Evolutionary conservation across 371 early-diverging fungal species (phyloP).

Genomic region (Rhizopus stolonifer): DNA sequence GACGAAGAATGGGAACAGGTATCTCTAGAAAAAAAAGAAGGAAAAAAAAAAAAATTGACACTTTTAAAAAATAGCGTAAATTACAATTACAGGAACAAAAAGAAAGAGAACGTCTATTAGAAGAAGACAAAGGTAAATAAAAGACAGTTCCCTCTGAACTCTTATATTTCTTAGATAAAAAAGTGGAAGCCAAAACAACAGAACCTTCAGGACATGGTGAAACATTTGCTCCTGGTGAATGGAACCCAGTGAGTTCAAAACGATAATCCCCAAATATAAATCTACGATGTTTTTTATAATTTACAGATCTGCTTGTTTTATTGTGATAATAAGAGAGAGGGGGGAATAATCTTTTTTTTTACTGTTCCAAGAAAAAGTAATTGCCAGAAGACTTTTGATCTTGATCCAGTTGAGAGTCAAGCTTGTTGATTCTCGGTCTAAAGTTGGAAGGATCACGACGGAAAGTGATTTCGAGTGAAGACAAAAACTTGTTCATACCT

Average conservation of each 20-base stretch:
- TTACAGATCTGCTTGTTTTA: too few relatives aligned
- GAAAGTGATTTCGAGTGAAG: slow-evolving; percentile 97
- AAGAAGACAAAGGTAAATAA: not conserved
- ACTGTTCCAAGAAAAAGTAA: slow-evolving; percentile 90
- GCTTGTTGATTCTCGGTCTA: slow-evolving; percentile 99
- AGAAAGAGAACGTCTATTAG: slow-evolving; percentile 9
- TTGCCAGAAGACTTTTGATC: slow-evolving; percentile 96
- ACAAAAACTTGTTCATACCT: slow-evolving; percentile 99
- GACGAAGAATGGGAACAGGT: slow-evolving; percentile 32
- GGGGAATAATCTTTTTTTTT: too few relatives aligned
- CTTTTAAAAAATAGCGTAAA: slow-evolving; percentile 23
- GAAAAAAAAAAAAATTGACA: not conserved
- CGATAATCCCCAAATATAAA: too few relatives aligned
- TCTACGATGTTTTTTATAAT: too few relatives aligned
- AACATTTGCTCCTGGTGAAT: slow-evolving; percentile 43
- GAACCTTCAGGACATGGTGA: slow-evolving; percentile 41
- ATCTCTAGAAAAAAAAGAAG: not conserved
- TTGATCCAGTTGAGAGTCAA: slow-evolving; percentile 95
- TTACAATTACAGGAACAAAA: slow-evolving; percentile 18
- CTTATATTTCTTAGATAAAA: not conserved
- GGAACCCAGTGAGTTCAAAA: slow-evolving; percentile 28
- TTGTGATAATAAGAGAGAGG: too few relatives aligned
- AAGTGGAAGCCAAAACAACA: slow-evolving; percentile 12
- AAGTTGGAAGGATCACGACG: slow-evolving; percentile 98
- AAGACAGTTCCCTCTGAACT: not conserved